Percentiles rank a stretch among this genome's conserved stretches.
Conservation (phyloP, 768 basidiomycete species). For the Auriscalpium orientale region DNA sequence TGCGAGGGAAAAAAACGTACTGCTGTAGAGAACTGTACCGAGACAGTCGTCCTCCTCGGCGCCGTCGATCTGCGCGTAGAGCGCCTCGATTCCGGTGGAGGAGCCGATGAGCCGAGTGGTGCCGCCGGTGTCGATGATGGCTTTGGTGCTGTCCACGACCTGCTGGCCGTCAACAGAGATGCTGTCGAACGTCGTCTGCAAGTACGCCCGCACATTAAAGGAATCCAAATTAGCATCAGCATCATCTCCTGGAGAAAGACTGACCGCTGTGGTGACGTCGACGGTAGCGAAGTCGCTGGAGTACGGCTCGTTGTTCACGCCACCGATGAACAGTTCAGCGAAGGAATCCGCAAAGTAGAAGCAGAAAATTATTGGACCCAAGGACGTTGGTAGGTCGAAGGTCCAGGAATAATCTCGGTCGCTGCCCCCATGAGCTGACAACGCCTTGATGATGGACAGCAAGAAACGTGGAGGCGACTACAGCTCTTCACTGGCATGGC, state of each 20-base stretch:
- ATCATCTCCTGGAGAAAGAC: neutral
- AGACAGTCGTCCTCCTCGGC: slow-evolving; percentile 1
- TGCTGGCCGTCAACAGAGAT: slow-evolving; percentile 2
- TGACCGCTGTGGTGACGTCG: neutral
- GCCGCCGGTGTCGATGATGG: slow-evolving; percentile 20
- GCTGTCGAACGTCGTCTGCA: slow-evolving; percentile 12
- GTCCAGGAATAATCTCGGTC: no score
- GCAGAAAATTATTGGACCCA: no score
- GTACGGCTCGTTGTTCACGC: neutral
- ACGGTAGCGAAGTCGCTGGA: slow-evolving; percentile 1
- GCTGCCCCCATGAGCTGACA: no score
- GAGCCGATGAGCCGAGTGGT: slow-evolving; percentile 16
- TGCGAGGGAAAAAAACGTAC: neutral
- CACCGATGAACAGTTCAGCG: slow-evolving; percentile 6
- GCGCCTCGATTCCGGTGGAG: neutral
- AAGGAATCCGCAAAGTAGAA: slow-evolving; percentile 37
- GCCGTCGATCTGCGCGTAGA: slow-evolving; percentile 10
- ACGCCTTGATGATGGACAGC: no score
- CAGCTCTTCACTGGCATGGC: no score
- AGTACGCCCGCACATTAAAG: slow-evolving; percentile 5
- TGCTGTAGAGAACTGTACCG: neutral
- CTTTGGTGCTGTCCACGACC: neutral
- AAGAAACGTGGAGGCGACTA: no score
- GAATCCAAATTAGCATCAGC: neutral
- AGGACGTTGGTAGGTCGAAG: no score